Evolutionary conservation across 805 yeast species (phyloP), one percentile per base, ranked within the genome.

Genomic region (Candida yuanshanica): DNA sequence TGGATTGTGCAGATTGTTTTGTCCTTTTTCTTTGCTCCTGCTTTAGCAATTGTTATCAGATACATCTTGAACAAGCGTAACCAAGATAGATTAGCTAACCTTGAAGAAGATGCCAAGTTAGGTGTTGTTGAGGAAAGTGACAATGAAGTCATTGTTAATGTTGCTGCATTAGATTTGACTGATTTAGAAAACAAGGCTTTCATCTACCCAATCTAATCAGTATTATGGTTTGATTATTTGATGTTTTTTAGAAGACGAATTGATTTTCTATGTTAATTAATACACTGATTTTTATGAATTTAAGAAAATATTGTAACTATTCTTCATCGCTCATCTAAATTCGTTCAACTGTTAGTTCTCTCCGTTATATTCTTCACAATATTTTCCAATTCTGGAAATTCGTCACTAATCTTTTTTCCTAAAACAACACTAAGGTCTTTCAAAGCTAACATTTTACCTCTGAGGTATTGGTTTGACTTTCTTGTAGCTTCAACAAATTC

Each of bases 401-500:
- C 95, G 34, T 74, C 75, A 34, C 65, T 70, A 36, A 93, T 74
- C 56, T 86, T 81, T 16, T 70, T 77, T 0, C 88, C 87, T 46
- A 93, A 63, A 0, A 75, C 70, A 45, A 80, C 78, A 51, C 85
- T 68, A 48, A 90, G 72, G 42, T 75, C 71, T 37, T 57, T 64
- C 64, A 84, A 71, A 1, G 89, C 96, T 33, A 66, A 55, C 75
- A 86, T 78, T 60, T 87, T 87, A 4, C 96, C 98, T 55, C 88
- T 76, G 41, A 93, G 70, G 49, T 82, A 79, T 55, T 95, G 96
- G 56, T 93, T 93, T 35, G 89, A 80, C 52, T 87, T 81, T 31
- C 89, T 81, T n/a, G 93, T 83, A 26, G 91, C 86, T 59, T 93
- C 99, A 13, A 91, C 87, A 64, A 93, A 93, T 64, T 93, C 99